These are phyloP conservation scores for Cyclotella cryptica DNA, from an alignment of 108 stramenopile species.

Conservation along the genomic window DNA sequence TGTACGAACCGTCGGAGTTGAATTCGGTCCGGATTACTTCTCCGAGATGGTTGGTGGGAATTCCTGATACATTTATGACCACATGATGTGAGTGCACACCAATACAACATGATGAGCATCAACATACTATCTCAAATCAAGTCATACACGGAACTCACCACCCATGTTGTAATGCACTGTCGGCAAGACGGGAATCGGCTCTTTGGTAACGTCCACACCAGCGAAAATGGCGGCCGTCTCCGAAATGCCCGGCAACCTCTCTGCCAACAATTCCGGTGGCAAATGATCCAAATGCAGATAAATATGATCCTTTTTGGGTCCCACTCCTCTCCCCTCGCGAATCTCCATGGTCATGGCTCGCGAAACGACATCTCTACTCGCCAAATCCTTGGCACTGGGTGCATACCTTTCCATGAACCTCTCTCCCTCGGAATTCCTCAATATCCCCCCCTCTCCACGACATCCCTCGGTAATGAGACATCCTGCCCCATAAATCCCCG, in stretches of 20 bases:
- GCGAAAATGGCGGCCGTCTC: slow-evolving; percentile 99
- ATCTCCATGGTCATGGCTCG: slow-evolving; percentile 99
- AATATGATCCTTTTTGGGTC: slow-evolving; percentile 96
- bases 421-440: slow-evolving; percentile 97
- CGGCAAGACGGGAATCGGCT: slow-evolving; percentile 97
- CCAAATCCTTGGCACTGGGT: slow-evolving; percentile 99
- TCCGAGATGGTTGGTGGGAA: slow-evolving; percentile 97
- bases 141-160: too few relatives aligned
- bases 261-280: slow-evolving; percentile 95
- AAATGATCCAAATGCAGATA: slow-evolving; percentile 99
- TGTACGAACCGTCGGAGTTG: slow-evolving; percentile 60
- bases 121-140: too few relatives aligned
- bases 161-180: slow-evolving; percentile 97
- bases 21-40: slow-evolving; percentile 94
- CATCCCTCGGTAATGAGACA: slow-evolving; percentile 99
- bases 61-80: slow-evolving; percentile 53
- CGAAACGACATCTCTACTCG: slow-evolving; percentile 96
- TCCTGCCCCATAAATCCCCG: slow-evolving; percentile 99
- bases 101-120: neutral
- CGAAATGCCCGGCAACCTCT: slow-evolving; percentile 97
- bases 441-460: slow-evolving; percentile 98
- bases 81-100: slow-evolving; percentile 3
- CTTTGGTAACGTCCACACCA: slow-evolving; percentile 99
- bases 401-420: slow-evolving; percentile 99
- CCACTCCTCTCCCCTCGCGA: slow-evolving; percentile 98